Percentiles rank a stretch among this genome's conserved stretches.
These are phyloP conservation scores for Capronia americana DNA, from an alignment of 2,329 filamentous ascomycete genomes.

Conservation along the genomic window DNA sequence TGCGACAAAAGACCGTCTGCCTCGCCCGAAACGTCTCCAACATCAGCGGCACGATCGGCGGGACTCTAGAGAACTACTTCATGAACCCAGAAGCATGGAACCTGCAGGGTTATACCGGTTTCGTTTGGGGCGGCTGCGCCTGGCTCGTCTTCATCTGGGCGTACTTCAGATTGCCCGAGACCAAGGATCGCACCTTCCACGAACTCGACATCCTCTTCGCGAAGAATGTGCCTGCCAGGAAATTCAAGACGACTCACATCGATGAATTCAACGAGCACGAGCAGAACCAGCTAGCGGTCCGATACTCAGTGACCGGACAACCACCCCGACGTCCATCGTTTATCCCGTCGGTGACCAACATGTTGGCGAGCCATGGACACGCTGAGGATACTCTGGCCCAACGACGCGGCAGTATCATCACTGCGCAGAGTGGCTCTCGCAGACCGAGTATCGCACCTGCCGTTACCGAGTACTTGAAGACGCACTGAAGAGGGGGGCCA, in stretches of 20 bases:
- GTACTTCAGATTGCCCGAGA: constrained; percentile 44
- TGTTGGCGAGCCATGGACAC: constrained; percentile 21
- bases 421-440: constrained; percentile 3
- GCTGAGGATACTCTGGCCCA: constrained; percentile 29
- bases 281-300: constrained; percentile 22
- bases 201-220: constrained; percentile 35
- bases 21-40: constrained; percentile 60
- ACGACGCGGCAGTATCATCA: constrained; percentile 7
- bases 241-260: constrained; percentile 29
- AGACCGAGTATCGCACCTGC: constrained; percentile 22
- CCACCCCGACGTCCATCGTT: constrained; percentile 21
- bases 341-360: constrained; percentile 24
- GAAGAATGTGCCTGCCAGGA: constrained; percentile 26
- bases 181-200: constrained; percentile 35
- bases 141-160: constrained; percentile 46
- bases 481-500: background rate
- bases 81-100: constrained; percentile 46
- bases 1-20: constrained; percentile 62
- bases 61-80: constrained; percentile 41
- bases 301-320: constrained; percentile 18
- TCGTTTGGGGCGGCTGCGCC: constrained; percentile 53
- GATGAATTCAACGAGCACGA: constrained; percentile 32
- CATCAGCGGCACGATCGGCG: constrained; percentile 50
- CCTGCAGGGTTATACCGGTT: constrained; percentile 45
- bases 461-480: constrained; percentile 28